Evolutionary conservation across 768 basidiomycete species (phyloP).

Genomic region (Russula dissimulans): DNA sequence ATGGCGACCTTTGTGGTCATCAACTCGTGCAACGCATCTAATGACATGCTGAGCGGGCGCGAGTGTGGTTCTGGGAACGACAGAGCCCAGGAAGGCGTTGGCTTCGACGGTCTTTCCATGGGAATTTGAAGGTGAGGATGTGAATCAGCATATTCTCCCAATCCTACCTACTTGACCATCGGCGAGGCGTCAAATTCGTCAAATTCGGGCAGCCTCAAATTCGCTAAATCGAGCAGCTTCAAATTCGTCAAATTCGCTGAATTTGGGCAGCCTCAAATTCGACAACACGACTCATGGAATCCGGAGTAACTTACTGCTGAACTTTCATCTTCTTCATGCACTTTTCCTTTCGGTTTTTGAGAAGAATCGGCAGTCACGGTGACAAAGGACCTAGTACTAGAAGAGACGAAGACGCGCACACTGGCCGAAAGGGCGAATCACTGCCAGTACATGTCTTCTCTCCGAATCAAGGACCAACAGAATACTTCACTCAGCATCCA

Average conservation of each 20-base stretch:
- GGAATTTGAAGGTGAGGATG: not conserved
- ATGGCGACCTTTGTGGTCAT: slow-evolving; percentile 19
- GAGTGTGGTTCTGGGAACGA: slow-evolving; percentile 19
- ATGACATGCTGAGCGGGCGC: slow-evolving; percentile 17
- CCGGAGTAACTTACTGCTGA: too few relatives aligned
- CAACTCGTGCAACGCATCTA: slow-evolving; percentile 22
- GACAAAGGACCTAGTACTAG: not conserved
- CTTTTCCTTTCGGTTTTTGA: not conserved
- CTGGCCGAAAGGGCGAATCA: not conserved
- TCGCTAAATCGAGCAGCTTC: not conserved
- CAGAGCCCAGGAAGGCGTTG: slow-evolving; percentile 18
- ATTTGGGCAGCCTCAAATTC: too few relatives aligned
- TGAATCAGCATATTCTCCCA: too few relatives aligned
- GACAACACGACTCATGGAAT: too few relatives aligned
- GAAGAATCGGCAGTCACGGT: not conserved
- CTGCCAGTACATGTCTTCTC: not conserved
- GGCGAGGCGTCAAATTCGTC: not conserved
- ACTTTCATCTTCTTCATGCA: not conserved
- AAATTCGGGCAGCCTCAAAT: too few relatives aligned
- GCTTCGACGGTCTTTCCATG: not conserved
- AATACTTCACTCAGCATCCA: slow-evolving; percentile 7
- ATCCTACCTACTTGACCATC: not conserved
- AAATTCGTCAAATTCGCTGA: too few relatives aligned
- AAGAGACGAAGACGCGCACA: not conserved
- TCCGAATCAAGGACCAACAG: not conserved